Evolutionary conservation across 805 yeast species (phyloP), one percentile per base, ranked within the genome.

Genomic region (Komagataella kurtzmanii): DNA sequence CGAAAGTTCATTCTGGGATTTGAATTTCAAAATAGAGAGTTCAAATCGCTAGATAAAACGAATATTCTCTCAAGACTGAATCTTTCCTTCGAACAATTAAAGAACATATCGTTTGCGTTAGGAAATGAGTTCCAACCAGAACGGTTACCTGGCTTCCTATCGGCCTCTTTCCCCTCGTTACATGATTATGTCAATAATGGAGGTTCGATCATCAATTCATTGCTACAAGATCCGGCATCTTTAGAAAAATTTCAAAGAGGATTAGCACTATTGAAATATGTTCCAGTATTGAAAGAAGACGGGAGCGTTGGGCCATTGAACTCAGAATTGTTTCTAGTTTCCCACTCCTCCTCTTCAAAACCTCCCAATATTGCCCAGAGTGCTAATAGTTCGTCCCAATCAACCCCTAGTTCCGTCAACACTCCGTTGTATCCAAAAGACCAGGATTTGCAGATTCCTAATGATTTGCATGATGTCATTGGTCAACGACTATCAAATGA

Each of bases 401-500:
- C 56, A 56, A 17, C 54, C 52, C 45, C 19, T 10, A 59, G 55
- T 10, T 60, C 55, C 6, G 58, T 54, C 6, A 50, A 51, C 14
- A 36, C 40, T 5, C 10, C 36, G 17, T 44, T 44, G 36, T 40
- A 44, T 44, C 45, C 17, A 47, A 47, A 43, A 19, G 17, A 19
- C 10, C 40, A 30, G 10, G 40, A 30, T 14, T 40, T 30, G 48
- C 68, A 68, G 51, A 67, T 84, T 48, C 97, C 98, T 3, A 77
- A 79, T 54, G 95, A 89, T 64, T 70, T 87, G 10, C 93, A 87
- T 62, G 89, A 83, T 48, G 77, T 89, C 48, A 74, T 93, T 49
- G 88, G 95, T 7, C 88, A 85, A 64, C 78, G 90, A 61, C 71
- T 93, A 50, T 95, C 97, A 1, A 85, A 88, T 51, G 98, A 90